Evolutionary conservation across 495 filamentous ascomycete genomes (phyloP), one percentile per base, ranked within the genome.

Genomic region (Xeromyces bisporus): DNA sequence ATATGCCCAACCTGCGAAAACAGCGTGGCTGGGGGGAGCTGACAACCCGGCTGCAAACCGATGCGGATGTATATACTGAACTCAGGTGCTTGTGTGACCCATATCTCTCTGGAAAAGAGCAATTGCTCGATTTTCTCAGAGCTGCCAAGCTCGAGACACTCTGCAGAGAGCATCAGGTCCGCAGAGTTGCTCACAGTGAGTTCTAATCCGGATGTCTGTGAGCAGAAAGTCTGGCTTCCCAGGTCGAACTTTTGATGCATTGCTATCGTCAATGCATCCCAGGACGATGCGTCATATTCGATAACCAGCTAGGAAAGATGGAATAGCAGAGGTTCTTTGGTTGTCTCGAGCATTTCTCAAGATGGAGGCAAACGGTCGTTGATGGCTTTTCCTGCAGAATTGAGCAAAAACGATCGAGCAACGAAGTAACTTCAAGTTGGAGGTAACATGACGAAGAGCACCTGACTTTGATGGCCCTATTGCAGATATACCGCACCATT

Each of bases 21-120:
- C 6, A 57, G 43, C 6, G 21, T 24, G 26, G 39, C 33, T 8
- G 28, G 13, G 7, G 29, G 11, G 11, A 15, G 3, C 1, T 31
- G 24, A 8, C 32, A 3, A 7, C 23, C 26, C 7, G 38, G 20
- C 7, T 23, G 25, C 7, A 32, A 18, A n/a, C 7, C 13, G 15
- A 58, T 31, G 2, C 29, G 35, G 6, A 58, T 28, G 17, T 44
- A 23, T 2, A 61, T 23, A 16, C 38, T 36, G 7, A 53, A 23
- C 26, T 50, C 45, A 6, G 53, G 50, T n/a, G 42, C 44, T 33
- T 50, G 45, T 10, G 29, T 42, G 1, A 56, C 37, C 55, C 55
- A 61, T 11, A 48, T 5, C 6, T 28, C 24, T 7, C 36, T 20
- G 2, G 38, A 28, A 18, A 35, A 15, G n/a, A 34, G 15, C 13